These are phyloP conservation scores for Aspergillus texensis DNA, from an alignment of 2,329 filamentous ascomycete genomes.

Conservation along the genomic window DNA sequence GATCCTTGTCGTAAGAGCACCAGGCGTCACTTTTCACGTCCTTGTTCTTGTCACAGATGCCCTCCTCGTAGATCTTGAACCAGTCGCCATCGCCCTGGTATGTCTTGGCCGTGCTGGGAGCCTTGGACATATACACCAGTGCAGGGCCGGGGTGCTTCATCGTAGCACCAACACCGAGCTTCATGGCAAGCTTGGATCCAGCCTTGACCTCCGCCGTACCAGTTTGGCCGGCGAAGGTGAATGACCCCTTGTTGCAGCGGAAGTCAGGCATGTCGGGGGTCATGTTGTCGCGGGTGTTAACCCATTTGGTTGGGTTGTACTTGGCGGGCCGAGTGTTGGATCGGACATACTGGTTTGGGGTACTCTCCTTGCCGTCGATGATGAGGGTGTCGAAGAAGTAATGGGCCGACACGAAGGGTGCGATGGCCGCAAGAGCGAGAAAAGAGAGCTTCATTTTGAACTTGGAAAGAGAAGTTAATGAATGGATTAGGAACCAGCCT, in stretches of 20 bases:
- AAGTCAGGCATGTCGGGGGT: conserved; percentile 13
- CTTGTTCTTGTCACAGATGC: conserved; percentile 10
- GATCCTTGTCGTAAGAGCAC: conserved; percentile 2
- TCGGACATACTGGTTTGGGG: conserved; percentile 12
- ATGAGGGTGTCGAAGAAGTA: conserved; percentile 19
- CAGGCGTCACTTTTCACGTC: conserved; percentile 14
- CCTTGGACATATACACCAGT: conserved; percentile 28
- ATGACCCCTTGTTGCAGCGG: conserved; percentile 13
- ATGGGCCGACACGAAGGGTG: conserved; percentile 5
- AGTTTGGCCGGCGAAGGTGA: conserved; percentile 14
- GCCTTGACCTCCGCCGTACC: conserved; percentile 15
- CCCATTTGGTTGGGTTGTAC: conserved; percentile 18
- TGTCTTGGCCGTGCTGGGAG: conserved; percentile 11
- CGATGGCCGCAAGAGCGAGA: not conserved
- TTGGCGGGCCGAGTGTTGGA: conserved; percentile 13
- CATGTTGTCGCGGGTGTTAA: conserved; percentile 5
- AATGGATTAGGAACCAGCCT: not conserved
- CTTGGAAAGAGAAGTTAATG: not conserved
- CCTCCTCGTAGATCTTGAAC: conserved; percentile 22
- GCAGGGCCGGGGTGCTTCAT: conserved; percentile 26
- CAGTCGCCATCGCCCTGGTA: conserved; percentile 23
- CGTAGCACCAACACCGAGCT: conserved; percentile 22
- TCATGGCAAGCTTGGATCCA: conserved; percentile 20
- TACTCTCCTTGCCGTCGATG: conserved; percentile 14
- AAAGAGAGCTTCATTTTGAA: not conserved